Base-by-base conservation (phyloP, 805 yeast species). In the Debaryomyces maramus region DNA sequence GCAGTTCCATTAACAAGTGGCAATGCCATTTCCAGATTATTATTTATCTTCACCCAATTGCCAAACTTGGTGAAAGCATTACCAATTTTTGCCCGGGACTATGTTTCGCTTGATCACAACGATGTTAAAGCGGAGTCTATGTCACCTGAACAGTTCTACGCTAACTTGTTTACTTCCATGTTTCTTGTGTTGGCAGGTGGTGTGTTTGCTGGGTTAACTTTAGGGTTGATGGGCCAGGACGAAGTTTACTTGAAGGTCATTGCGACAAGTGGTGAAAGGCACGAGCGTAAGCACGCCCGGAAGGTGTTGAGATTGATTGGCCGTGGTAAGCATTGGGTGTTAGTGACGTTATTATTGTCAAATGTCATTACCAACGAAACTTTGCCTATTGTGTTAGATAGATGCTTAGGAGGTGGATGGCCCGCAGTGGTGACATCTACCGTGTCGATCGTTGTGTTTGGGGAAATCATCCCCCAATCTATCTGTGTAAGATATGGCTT, bases 211-310 rank as follows among this genome's bases (percentile, higher is more conserved):
- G 96, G 95, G 6, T 72, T 91, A 31, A 93, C 99, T n/a, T 70
- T 91, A 35, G 98, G 93, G 2, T 75, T 91, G 8, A 91, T 91
- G 99, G 98, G 98, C 50, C 98, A 91, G 63, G 98, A 91, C 61
- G 98, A 91, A 62, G 91, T 91, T 17, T 88, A 90, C 54, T 72
- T 91, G 45, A 91, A 88, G 62, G 99, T 91, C 9, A 84, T 91
- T 45, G 82, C 89, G 39, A 80, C 85, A 33, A 80, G 89, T n/a
- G 98, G 99, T n/a, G 81, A 83, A 10, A 60, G 72, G 1, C 49
- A 56, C 5, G 97, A 91, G 60, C 76, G 83, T 26, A 72, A 66
- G 37, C 74, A 80, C 48, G 93, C 97, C 9, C 61, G 67, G 15
- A 82, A 77, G 50, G 98, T 91, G 21, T 73, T 91, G 42, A 58